These are phyloP conservation scores for Dipteronia dyeriana DNA, from an alignment of 345 rosid genomes.

Conservation along the genomic window DNA sequence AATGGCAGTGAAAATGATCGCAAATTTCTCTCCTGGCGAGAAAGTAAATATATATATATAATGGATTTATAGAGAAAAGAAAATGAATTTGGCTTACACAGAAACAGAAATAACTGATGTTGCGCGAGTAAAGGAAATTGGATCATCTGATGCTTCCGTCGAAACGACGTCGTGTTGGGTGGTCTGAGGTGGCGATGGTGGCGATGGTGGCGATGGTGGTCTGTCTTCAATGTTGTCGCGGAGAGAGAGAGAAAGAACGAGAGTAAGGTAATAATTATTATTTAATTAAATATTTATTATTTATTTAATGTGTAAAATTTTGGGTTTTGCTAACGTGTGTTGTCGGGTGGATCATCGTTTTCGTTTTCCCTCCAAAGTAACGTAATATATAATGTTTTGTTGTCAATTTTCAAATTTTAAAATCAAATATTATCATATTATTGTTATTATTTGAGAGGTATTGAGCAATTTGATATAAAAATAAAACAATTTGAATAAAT, in stretches of 20 bases:
- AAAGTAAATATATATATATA: background rate
- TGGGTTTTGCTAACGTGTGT: background rate
- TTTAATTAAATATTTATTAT: constrained; percentile 11
- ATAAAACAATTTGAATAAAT: no score
- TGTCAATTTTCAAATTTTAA: background rate
- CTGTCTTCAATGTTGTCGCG: background rate
- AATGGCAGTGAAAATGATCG: background rate
- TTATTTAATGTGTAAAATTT: background rate
- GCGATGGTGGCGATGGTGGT: constrained; percentile 9
- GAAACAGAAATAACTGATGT: background rate
- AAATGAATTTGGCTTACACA: background rate
- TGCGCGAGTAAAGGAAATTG: background rate
- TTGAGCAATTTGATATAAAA: no score
- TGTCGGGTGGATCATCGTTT: constrained; percentile 3
- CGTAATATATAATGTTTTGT: background rate
- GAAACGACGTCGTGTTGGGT: constrained; percentile 15
- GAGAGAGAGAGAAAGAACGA: constrained; percentile 10
- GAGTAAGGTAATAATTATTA: constrained; percentile 26
- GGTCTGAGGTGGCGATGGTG: constrained; percentile 19
- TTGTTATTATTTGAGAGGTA: no score
- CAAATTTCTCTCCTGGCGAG: constrained; percentile 13
- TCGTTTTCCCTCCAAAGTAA: constrained; percentile 15
- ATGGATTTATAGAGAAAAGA: background rate
- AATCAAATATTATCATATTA: background rate
- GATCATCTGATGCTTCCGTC: constrained; percentile 12